Evolutionary conservation across 345 rosid species (phyloP).

Genomic region (Populus nigra): DNA sequence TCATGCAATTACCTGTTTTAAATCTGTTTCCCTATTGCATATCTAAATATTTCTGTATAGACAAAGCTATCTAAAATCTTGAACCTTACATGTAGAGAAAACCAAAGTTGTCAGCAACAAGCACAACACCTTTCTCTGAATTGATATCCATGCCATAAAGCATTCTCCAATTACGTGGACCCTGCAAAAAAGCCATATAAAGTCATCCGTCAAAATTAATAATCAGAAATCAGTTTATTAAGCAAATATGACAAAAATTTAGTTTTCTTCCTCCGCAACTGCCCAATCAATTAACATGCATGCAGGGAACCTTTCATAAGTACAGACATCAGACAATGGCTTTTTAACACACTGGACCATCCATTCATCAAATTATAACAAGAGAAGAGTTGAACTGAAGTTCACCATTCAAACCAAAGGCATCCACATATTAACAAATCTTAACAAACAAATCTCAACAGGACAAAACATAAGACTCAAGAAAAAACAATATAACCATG

Average conservation of each 20-base stretch:
- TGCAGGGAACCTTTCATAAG: not conserved
- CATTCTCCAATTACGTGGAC: slow-evolving; percentile 80
- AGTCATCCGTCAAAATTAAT: not conserved
- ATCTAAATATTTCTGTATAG: not conserved
- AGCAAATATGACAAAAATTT: not conserved
- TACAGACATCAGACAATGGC: not conserved
- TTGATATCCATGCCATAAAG: slow-evolving; percentile 92
- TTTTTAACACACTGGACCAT: not conserved
- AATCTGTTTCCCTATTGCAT: not conserved
- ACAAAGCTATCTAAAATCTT: not conserved
- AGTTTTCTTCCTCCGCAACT: not conserved
- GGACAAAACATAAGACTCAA: not conserved
- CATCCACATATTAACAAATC: not conserved
- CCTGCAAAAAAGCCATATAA: slow-evolving; percentile 37
- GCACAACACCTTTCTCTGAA: slow-evolving; percentile 67
- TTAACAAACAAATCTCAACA: not conserved
- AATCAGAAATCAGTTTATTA: not conserved
- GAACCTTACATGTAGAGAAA: slow-evolving; percentile 71
- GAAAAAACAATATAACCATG: not conserved
- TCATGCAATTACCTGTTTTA: not conserved
- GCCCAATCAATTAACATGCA: not conserved
- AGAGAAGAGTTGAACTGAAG: not conserved
- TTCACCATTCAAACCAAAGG: not conserved
- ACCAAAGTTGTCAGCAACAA: slow-evolving; percentile 85
- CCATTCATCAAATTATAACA: not conserved